Conservation (phyloP, 371 early-diverging fungal genomes). For the Apophysomyces variabilis region DNA sequence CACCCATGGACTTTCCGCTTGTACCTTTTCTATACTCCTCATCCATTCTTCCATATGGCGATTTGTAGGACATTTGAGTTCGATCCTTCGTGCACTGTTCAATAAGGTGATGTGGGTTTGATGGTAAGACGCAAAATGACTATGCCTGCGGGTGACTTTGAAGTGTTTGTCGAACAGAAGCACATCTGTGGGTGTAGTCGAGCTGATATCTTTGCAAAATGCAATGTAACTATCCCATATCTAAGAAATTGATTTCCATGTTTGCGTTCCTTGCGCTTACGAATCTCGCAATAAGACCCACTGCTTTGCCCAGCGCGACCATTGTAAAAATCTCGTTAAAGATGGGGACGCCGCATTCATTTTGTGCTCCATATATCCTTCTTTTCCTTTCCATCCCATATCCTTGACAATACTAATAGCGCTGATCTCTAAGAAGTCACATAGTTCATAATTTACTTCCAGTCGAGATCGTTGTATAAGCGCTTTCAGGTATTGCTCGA, state of each 20-base stretch:
- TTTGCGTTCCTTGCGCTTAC: slow-evolving; percentile 25
- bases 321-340: slow-evolving; percentile 23
- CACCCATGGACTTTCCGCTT: slow-evolving; percentile 71
- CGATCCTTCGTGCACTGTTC: slow-evolving; percentile 62
- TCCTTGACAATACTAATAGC: slow-evolving; percentile 70
- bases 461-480: slow-evolving; percentile 60
- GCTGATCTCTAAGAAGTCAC: slow-evolving; percentile 80
- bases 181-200: slow-evolving; percentile 64
- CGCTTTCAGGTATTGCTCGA: slow-evolving; percentile 66
- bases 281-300: slow-evolving; percentile 82
- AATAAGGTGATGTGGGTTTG: slow-evolving; percentile 47
- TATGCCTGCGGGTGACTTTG: slow-evolving; percentile 34
- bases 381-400: slow-evolving; percentile 88
- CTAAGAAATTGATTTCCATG: not conserved
- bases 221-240: slow-evolving; percentile 47
- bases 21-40: slow-evolving; percentile 55
- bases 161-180: slow-evolving; percentile 72
- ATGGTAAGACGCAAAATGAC: slow-evolving; percentile 38
- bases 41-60: slow-evolving; percentile 68
- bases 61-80: slow-evolving; percentile 69
- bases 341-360: slow-evolving; percentile 28
- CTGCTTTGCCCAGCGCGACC: slow-evolving; percentile 58
- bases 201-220: slow-evolving; percentile 55
- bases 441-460: slow-evolving; percentile 65
- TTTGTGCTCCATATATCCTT: slow-evolving; percentile 70